Conservation (phyloP, 305 asterid species). For the Fraxinus angustifolia region DNA sequence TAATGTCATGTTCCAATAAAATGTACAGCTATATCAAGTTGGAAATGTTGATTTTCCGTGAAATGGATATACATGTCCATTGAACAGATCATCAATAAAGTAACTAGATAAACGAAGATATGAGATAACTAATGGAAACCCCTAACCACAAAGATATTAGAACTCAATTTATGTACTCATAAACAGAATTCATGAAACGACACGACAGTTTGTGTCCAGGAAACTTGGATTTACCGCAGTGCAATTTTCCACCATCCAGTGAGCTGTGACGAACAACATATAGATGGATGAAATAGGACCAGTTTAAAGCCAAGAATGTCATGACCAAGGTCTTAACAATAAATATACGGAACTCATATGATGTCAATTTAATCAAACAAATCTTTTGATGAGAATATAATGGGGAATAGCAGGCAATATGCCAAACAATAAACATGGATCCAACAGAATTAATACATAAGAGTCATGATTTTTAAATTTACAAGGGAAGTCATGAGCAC, state of each 20-base stretch:
- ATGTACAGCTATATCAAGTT: not conserved
- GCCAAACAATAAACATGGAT: not conserved
- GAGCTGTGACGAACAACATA: not conserved
- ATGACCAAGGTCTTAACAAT: not conserved
- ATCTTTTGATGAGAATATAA: not conserved
- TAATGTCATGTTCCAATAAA: constrained; percentile 13
- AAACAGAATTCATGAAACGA: constrained; percentile 9
- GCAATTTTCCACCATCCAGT: constrained; percentile 10
- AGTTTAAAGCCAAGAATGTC: not conserved
- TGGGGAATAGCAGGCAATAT: not conserved
- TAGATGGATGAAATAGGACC: not conserved
- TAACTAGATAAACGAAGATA: not conserved
- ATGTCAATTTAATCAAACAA: not conserved
- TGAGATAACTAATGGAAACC: not conserved
- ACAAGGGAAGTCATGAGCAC: constrained; percentile 12
- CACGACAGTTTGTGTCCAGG: not conserved
- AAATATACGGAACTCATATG: constrained; percentile 9
- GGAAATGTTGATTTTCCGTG: not conserved
- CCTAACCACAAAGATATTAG: not conserved
- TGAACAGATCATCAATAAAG: constrained; percentile 6
- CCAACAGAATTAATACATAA: not conserved
- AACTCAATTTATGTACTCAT: not conserved
- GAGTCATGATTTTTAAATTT: not conserved
- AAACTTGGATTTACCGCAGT: not conserved
- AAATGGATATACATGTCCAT: constrained; percentile 1